Evolutionary conservation across 2,329 filamentous ascomycete genomes (phyloP), one percentile per base, ranked within the genome.

Genomic region (Sporothrix mexicana): DNA sequence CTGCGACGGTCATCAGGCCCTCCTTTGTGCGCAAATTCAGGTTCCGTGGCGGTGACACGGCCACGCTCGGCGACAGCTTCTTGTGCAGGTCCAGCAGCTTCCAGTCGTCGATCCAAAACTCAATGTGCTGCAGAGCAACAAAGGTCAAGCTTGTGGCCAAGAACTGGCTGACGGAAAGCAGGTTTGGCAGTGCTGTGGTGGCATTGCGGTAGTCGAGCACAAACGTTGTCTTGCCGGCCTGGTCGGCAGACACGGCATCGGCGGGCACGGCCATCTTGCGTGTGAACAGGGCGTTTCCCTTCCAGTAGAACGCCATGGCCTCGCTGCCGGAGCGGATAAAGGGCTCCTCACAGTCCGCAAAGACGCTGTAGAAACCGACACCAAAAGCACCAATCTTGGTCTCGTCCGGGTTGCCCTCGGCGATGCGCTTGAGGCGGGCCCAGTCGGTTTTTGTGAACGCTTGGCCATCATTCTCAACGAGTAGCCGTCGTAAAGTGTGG

Each of bases 251-350:
- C 20, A 53, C 53, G 3, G 53, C 45, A 62, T 89, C 73, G 15
- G 74, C 85, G 1, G 92, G 90, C 8, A 98, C 83, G 76, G 91
- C 90, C 25, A 96, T 87, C 77, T 94, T 93, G 77, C 95, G 92
- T 30, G 97, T 99, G 80, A 97, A 98, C 1, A 99, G 87, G 5
- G 94, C 93, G 80, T 98, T 98, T n/a, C 93, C 95, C 81, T 98
- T 98, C 97, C 96, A 99, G 84, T 98, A 99, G 79, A 99, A 99
- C 0, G 95, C 95, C 93, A 99, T 98, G 51, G 94, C 95, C 82
- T 97, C 91, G 75, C 88, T 89, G 0, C 96, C 96, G 0, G 95
- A 98, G 76, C 94, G 96, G 76, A 99, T 93, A 79, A 99, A 98
- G 0, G 96, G 96, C 77, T 98, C 94, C 82, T 99, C 97, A 80